phyloP scores from a whole-genome alignment of 129 eudicot genomes.

The Flaveria ramosissima region DNA sequence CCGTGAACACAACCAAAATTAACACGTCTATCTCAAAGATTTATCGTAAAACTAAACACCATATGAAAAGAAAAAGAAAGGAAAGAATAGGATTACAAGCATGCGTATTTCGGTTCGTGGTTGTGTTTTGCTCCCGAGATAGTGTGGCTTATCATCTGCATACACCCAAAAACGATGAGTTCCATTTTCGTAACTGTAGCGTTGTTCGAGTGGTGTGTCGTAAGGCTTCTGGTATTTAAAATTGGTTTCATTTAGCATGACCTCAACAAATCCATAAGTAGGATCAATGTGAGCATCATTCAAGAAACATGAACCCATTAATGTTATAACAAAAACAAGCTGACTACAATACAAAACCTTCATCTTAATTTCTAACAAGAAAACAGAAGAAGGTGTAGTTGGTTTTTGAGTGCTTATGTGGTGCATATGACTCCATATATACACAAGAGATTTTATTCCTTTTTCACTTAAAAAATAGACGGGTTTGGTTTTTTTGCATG shows the following conservation, averaged over 20 bases:
- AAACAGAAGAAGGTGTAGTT: not conserved
- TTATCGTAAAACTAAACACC: not conserved
- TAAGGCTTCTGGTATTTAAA: slow-evolving; percentile 38
- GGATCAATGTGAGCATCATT: slow-evolving; percentile 30
- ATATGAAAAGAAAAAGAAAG: not conserved
- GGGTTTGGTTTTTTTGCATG: not conserved
- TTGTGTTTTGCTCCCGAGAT: slow-evolving; percentile 34
- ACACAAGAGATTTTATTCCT: not conserved
- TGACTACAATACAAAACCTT: not conserved
- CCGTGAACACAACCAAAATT: not conserved
- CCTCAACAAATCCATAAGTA: slow-evolving; percentile 37
- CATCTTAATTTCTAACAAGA: slow-evolving; percentile 11
- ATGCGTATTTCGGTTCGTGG: slow-evolving; percentile 47
- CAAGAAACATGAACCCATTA: not conserved
- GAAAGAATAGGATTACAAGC: slow-evolving; percentile 16
- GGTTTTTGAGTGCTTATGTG: no score
- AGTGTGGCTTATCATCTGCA: slow-evolving; percentile 36
- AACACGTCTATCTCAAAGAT: not conserved
- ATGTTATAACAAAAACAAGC: not conserved
- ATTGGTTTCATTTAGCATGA: slow-evolving; percentile 29
- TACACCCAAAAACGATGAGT: slow-evolving; percentile 44
- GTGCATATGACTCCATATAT: slow-evolving; percentile 10
- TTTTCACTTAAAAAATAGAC: not conserved
- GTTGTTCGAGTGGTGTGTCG: slow-evolving; percentile 33
- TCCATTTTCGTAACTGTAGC: slow-evolving; percentile 37